phyloP scores from a whole-genome alignment of 108 stramenopile species.

The Cyclostephanos invisitatus region DNA sequence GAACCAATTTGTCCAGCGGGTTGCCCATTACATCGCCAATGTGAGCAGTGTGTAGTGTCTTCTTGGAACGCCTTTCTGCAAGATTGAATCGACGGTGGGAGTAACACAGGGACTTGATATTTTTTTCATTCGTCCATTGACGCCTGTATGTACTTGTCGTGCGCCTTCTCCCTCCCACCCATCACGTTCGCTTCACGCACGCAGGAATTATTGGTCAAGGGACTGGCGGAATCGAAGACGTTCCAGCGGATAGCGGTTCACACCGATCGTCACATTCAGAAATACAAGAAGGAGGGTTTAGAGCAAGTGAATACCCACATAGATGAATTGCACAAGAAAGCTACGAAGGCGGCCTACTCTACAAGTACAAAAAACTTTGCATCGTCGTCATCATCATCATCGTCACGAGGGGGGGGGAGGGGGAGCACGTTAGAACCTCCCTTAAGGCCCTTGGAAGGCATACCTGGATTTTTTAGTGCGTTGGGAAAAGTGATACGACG shows the following conservation, averaged over 20 bases:
- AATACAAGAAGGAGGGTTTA: conserved; percentile 67
- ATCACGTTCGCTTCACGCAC: not conserved
- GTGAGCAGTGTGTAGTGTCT: conserved; percentile 32
- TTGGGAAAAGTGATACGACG: conserved; percentile 72
- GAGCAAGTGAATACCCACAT: conserved; percentile 64
- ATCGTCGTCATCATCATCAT: conserved; percentile 9
- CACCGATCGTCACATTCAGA: conserved; percentile 67
- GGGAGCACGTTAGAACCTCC: conserved; percentile 47
- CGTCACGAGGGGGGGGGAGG: not conserved
- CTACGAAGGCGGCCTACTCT: conserved; percentile 18
- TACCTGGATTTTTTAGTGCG: conserved; percentile 78
- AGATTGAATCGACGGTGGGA: not conserved
- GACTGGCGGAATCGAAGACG: conserved; percentile 79
- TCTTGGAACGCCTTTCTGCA: not conserved
- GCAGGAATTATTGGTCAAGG: conserved; percentile 82
- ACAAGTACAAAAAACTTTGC: conserved; percentile 15
- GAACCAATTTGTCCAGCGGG: conserved; percentile 73
- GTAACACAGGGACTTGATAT: not conserved
- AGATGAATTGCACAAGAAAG: conserved; percentile 64
- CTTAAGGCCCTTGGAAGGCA: conserved; percentile 60
- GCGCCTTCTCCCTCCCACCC: not conserved
- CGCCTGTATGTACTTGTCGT: not conserved
- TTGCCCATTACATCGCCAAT: conserved; percentile 82
- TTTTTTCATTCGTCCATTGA: not conserved
- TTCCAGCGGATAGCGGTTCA: conserved; percentile 83